A percentile compares a stretch with the other conserved stretches of the same genome.
phyloP scores from a whole-genome alignment of 2,329 filamentous ascomycete genomes.

The Raffaelea ambrosiae region DNA sequence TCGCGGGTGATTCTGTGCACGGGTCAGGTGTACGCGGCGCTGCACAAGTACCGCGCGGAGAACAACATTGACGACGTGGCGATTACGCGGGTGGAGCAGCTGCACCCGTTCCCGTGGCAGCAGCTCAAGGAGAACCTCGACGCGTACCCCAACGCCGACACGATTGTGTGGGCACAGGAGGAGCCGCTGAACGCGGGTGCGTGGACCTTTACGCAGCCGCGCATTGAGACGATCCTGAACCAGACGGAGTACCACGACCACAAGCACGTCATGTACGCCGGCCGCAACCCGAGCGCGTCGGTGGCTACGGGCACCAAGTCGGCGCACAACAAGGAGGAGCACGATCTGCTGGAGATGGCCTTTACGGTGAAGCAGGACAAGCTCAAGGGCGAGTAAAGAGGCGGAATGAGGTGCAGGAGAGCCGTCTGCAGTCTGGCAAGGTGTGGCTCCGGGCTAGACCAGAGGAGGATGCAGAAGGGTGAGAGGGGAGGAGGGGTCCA shows the following conservation, averaged over 20 bases:
- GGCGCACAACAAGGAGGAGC: slow-evolving; percentile 85
- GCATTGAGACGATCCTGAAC: slow-evolving; percentile 94
- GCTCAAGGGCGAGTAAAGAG: slow-evolving; percentile 58
- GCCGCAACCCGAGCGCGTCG: slow-evolving; percentile 83
- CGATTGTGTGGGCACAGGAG: slow-evolving; percentile 95
- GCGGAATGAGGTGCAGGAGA: slow-evolving; percentile 6
- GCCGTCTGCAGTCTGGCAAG: too few relatives aligned
- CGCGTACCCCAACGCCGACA: slow-evolving; percentile 93
- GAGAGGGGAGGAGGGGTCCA: too few relatives aligned
- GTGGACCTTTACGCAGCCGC: slow-evolving; percentile 95
- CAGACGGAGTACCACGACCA: slow-evolving; percentile 85
- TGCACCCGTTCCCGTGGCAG: slow-evolving; percentile 98
- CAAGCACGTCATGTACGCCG: slow-evolving; percentile 96
- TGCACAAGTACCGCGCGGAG: slow-evolving; percentile 60
- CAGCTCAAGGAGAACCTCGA: slow-evolving; percentile 95
- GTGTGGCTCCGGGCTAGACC: too few relatives aligned
- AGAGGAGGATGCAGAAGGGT: too few relatives aligned
- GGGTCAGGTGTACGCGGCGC: slow-evolving; percentile 85
- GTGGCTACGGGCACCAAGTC: slow-evolving; percentile 90
- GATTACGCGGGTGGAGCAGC: slow-evolving; percentile 91
- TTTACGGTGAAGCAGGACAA: slow-evolving; percentile 60
- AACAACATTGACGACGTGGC: slow-evolving; percentile 85
- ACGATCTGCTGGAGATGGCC: slow-evolving; percentile 64
- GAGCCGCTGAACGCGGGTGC: slow-evolving; percentile 95
- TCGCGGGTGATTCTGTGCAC: slow-evolving; percentile 91